Conservation (phyloP, 2,329 filamentous ascomycete species). For the Hypoxylon sp. region DNA sequence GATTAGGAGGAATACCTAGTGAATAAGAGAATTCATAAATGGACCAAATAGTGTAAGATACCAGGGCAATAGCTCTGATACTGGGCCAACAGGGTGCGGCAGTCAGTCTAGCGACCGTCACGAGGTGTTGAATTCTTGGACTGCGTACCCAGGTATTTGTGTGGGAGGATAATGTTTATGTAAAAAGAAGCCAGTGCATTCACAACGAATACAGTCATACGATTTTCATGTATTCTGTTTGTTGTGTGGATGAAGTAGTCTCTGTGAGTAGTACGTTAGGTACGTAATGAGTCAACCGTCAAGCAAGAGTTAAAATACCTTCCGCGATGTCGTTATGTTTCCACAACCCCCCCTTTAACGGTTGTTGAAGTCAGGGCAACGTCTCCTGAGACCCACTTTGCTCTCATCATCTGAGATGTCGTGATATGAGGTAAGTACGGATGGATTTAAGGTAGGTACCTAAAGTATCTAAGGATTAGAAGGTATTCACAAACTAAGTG, state of each 20-base stretch:
- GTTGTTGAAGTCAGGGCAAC: neutral
- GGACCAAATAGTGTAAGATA: too few relatives aligned
- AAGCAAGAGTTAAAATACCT: neutral
- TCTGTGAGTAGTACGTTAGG: neutral
- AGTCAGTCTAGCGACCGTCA: neutral
- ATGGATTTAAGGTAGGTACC: too few relatives aligned
- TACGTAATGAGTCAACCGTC: conserved; percentile 5
- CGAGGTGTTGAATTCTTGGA: neutral
- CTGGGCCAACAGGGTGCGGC: neutral
- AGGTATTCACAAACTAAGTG: too few relatives aligned
- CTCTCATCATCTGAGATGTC: too few relatives aligned
- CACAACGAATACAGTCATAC: neutral
- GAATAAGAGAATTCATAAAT: too few relatives aligned
- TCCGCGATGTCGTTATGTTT: neutral
- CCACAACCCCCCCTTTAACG: neutral
- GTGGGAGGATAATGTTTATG: neutral
- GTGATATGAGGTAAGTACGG: neutral
- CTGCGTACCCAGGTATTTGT: neutral
- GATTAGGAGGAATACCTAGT: too few relatives aligned
- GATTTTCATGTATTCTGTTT: neutral
- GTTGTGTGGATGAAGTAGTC: neutral
- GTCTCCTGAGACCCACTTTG: neutral
- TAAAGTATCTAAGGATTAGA: too few relatives aligned
- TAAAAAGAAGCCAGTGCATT: neutral
- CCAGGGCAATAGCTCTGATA: too few relatives aligned